Evolutionary conservation across 2,329 filamentous ascomycete species (phyloP).

Genomic region (Colletotrichum trifolii): DNA sequence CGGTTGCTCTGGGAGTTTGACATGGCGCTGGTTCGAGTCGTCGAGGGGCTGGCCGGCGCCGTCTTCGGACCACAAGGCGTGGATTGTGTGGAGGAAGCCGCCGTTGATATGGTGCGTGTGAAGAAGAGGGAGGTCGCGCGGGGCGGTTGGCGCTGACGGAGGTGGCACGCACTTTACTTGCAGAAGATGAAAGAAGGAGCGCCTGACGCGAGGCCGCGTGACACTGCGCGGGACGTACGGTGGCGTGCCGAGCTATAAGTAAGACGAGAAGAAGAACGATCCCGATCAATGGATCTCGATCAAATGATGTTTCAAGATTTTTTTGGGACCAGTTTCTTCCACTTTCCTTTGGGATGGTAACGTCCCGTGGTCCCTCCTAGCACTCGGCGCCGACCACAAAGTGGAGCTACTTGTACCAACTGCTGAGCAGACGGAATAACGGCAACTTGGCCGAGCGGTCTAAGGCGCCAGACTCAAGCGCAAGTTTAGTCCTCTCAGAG

Average conservation of each 20-base stretch:
- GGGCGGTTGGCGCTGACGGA: no score
- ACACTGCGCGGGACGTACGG: no score
- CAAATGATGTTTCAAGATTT: no score
- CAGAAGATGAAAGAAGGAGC: neutral
- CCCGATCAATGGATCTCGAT: no score
- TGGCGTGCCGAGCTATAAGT: no score
- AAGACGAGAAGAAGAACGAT: no score
- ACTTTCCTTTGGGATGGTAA: no score
- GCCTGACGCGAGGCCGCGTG: neutral
- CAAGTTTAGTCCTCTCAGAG: slow-evolving; percentile 4
- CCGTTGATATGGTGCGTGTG: neutral
- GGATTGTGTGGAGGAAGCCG: slow-evolving; percentile 50
- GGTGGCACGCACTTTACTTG: neutral
- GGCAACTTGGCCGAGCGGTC: slow-evolving; percentile 24
- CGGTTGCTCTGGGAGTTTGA: slow-evolving; percentile 62
- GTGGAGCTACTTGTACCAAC: no score
- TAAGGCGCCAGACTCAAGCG: slow-evolving; percentile 25
- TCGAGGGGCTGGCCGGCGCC: slow-evolving; percentile 48
- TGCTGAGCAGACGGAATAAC: fast-evolving
- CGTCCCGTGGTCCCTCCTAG: no score
- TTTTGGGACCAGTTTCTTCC: no score
- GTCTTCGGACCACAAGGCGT: slow-evolving; percentile 47
- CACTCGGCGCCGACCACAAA: no score
- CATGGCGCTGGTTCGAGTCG: slow-evolving; percentile 49
- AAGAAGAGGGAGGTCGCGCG: neutral